These are phyloP conservation scores for Erodium texanum DNA, from an alignment of 441 rosid species.

Conservation along the genomic window DNA sequence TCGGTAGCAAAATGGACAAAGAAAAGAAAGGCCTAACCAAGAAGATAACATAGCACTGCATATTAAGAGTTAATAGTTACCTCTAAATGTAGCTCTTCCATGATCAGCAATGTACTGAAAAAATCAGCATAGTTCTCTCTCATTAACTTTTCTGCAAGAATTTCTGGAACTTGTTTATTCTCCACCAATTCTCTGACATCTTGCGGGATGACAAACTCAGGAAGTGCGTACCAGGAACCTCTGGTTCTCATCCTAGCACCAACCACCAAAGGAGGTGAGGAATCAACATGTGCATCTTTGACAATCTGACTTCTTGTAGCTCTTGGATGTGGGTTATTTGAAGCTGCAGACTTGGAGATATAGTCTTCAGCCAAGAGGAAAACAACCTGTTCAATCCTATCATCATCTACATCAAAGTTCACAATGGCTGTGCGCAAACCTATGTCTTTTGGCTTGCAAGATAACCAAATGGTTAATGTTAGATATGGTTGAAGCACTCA, in stretches of 20 bases:
- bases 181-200: conserved; percentile 30
- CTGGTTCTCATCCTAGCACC: background rate
- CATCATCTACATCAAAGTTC: conserved; percentile 39
- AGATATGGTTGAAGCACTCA: conserved; percentile 41
- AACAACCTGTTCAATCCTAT: conserved; percentile 41
- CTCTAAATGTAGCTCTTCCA: conserved; percentile 61
- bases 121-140: conserved; percentile 32
- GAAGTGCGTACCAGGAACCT: conserved; percentile 28
- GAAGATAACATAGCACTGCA: background rate
- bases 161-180: conserved; percentile 32
- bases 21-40: too few species aligned
- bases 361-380: conserved; percentile 48
- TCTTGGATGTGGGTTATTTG: conserved; percentile 33
- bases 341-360: conserved; percentile 42
- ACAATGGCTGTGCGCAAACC: conserved; percentile 46
- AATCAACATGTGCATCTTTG: conserved; percentile 24
- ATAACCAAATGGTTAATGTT: conserved; percentile 42
- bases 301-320: conserved; percentile 23
- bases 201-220: conserved; percentile 41
- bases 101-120: conserved; percentile 40
- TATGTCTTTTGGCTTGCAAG: conserved; percentile 48
- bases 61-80: conserved; percentile 18
- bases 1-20: too few species aligned
- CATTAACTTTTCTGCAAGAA: conserved; percentile 25
- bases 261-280: conserved; percentile 24